Conservation (phyloP, 2,329 filamentous ascomycete genomes). For the Alternaria conjuncta region DNA sequence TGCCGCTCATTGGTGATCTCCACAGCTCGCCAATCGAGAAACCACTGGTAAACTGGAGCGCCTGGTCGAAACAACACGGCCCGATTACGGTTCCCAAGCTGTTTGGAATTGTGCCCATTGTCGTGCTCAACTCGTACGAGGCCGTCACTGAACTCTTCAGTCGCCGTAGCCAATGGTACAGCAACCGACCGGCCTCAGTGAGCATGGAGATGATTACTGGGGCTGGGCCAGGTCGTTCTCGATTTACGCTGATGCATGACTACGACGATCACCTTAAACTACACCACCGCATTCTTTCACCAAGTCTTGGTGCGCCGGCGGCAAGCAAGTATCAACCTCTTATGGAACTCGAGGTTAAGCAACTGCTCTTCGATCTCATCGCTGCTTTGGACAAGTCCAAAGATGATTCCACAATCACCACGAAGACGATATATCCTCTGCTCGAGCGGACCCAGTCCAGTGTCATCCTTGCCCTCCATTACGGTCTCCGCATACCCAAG, state of each 20-base stretch:
- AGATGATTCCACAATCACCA: conserved; percentile 5
- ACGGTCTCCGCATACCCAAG: conserved; percentile 12
- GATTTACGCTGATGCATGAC: conserved; percentile 18
- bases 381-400: not conserved
- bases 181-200: conserved; percentile 14
- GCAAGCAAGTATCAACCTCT: conserved; percentile 9
- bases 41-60: conserved; percentile 12
- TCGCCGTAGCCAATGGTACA: conserved; percentile 17
- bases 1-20: conserved; percentile 15
- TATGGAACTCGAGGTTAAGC: conserved; percentile 14
- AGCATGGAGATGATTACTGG: conserved; percentile 20
- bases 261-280: conserved; percentile 17
- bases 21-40: conserved; percentile 12
- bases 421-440: conserved; percentile 10
- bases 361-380: conserved; percentile 14
- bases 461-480: conserved; percentile 16
- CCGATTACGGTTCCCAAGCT: conserved; percentile 8
- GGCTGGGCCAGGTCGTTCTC: conserved; percentile 10
- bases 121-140: conserved; percentile 16
- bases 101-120: conserved; percentile 14
- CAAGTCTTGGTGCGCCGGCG: conserved; percentile 15
- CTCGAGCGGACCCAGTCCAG: conserved; percentile 17
- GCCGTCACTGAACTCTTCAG: conserved; percentile 16
- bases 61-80: conserved; percentile 13
- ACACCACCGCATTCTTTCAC: conserved; percentile 14